Conservation (phyloP, 1,284 basidiomycete genomes). For the Peniophora sp. region DNA sequence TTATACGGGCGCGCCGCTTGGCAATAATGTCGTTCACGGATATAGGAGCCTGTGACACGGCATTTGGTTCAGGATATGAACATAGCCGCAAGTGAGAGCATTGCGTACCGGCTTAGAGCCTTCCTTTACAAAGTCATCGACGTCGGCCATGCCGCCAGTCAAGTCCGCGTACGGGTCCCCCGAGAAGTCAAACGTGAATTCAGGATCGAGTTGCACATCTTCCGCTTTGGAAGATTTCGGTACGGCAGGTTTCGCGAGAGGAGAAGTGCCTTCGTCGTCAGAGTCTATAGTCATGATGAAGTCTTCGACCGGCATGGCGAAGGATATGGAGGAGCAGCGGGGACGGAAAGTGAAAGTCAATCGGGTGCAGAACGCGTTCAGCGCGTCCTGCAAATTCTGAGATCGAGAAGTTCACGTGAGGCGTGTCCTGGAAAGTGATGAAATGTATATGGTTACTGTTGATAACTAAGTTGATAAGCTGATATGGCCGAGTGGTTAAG, state of each 20-base stretch:
- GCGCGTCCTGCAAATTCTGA: neutral
- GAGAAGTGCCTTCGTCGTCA: conserved; percentile 49
- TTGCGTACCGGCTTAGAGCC: conserved; percentile 58
- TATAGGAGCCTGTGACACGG: conserved; percentile 51
- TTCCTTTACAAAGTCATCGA: conserved; percentile 50
- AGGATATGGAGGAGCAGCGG: neutral
- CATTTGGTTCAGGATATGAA: neutral
- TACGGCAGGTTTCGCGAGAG: conserved; percentile 11
- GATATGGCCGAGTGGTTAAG: conserved; percentile 81
- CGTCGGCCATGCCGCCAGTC: conserved; percentile 28
- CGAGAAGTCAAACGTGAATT: conserved; percentile 77
- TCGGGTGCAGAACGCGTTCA: too few relatives aligned
- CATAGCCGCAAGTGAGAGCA: neutral
- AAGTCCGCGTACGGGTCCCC: conserved; percentile 61
- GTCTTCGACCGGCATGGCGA: conserved; percentile 31
- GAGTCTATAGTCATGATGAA: conserved; percentile 81
- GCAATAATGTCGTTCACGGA: conserved; percentile 91
- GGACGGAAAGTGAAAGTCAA: neutral
- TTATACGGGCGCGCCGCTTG: conserved; percentile 42
- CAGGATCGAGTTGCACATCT: conserved; percentile 65
- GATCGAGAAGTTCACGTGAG: neutral
- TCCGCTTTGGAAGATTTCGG: conserved; percentile 27
- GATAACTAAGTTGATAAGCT: conserved; percentile 26
- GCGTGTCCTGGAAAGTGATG: too few relatives aligned
- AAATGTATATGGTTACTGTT: too few relatives aligned